Conservation (phyloP, 2,329 filamentous ascomycete species). For the Paracoccidioides lutzii region DNA sequence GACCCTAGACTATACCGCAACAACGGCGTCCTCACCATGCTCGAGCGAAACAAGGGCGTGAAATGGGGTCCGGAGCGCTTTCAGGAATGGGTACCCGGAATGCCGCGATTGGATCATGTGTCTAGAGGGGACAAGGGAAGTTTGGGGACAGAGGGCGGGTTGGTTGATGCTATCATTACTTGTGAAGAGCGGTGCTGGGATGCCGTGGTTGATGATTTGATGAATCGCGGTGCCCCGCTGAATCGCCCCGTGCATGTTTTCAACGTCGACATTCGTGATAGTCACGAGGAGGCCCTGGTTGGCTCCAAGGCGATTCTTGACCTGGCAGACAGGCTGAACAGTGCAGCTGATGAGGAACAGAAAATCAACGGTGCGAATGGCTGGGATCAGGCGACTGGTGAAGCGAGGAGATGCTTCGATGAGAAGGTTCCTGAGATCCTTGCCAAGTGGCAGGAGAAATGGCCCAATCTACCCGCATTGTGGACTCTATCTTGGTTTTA, state of each 20-base stretch:
- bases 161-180: slow-evolving; percentile 90
- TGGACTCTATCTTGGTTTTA: slow-evolving; percentile 96
- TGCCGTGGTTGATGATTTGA: slow-evolving; percentile 84
- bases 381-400: slow-evolving; percentile 57
- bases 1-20: slow-evolving; percentile 77
- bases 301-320: slow-evolving; percentile 88
- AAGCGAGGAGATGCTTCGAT: slow-evolving; percentile 67
- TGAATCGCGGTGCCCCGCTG: slow-evolving; percentile 69
- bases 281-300: slow-evolving; percentile 87
- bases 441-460: slow-evolving; percentile 85
- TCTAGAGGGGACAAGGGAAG: slow-evolving; percentile 59
- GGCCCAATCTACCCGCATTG: slow-evolving; percentile 78
- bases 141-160: slow-evolving; percentile 69
- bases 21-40: slow-evolving; percentile 92
- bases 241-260: slow-evolving; percentile 95
- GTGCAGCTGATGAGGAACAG: slow-evolving; percentile 64
- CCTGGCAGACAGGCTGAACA: slow-evolving; percentile 72
- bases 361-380: slow-evolving; percentile 48
- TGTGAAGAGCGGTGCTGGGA: slow-evolving; percentile 98
- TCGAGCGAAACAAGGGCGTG: slow-evolving; percentile 77
- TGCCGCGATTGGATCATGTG: slow-evolving; percentile 64
- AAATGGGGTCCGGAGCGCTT: slow-evolving; percentile 95
- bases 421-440: slow-evolving; percentile 86
- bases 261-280: slow-evolving; percentile 97
- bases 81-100: slow-evolving; percentile 90